phyloP scores from a whole-genome alignment of 441 rosid species.

The Sinapis alba region DNA sequence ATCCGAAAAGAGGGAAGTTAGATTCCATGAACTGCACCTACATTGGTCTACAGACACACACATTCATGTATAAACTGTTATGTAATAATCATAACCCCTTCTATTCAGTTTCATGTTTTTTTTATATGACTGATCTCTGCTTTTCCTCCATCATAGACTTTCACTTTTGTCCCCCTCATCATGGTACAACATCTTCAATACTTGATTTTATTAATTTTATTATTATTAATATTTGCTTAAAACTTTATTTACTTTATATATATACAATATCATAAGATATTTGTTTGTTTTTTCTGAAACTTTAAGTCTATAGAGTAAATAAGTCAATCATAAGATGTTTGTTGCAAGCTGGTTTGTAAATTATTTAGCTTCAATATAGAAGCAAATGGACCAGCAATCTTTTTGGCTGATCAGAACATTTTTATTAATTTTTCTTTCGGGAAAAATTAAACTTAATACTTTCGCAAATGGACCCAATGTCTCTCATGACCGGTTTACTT shows the following conservation, averaged over 20 bases:
- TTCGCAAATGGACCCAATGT: conserved; percentile 12
- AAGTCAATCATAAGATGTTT: background rate
- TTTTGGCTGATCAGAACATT: background rate
- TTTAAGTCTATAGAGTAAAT: too few species aligned
- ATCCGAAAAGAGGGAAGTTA: conserved; percentile 2
- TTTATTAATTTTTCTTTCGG: too few species aligned
- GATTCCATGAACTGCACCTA: background rate
- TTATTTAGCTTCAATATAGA: background rate
- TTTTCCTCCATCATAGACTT: background rate
- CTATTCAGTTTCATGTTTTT: background rate
- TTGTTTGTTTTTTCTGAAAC: too few species aligned
- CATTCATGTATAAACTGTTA: background rate
- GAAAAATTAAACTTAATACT: too few species aligned
- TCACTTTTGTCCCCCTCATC: conserved; percentile 2
- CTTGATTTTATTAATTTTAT: too few species aligned
- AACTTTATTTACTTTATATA: background rate
- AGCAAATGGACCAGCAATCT: background rate
- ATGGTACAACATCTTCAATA: background rate
- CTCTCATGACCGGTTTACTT: conserved; percentile 26
- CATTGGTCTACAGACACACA: background rate
- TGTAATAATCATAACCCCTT: background rate
- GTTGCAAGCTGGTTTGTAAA: background rate
- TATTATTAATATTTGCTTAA: too few species aligned
- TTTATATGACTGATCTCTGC: background rate
- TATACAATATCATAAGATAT: background rate